These are phyloP conservation scores for Backusella tarrabulga DNA, from an alignment of 192 early-diverging fungal species.

Conservation along the genomic window DNA sequence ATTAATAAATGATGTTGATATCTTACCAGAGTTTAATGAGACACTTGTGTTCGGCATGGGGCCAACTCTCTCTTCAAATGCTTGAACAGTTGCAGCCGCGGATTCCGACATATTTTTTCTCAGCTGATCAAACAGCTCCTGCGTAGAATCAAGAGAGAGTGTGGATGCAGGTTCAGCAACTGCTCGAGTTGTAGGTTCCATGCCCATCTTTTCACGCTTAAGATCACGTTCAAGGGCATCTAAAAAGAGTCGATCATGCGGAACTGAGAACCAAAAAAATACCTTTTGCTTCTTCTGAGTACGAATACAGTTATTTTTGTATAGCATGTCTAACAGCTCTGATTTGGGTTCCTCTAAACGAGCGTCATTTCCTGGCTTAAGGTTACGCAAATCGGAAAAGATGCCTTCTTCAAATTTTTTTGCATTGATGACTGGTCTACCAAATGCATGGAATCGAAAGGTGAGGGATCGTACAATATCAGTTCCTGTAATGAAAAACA, in stretches of 20 bases:
- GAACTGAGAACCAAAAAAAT: constrained; percentile 97
- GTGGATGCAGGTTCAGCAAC: constrained; percentile 67
- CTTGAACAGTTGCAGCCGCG: constrained; percentile 26
- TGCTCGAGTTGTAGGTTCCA: constrained; percentile 81
- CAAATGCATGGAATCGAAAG: constrained; percentile 90
- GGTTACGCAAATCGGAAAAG: constrained; percentile 91
- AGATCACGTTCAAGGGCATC: constrained; percentile 96
- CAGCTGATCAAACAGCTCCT: constrained; percentile 53
- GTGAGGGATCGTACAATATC: constrained; percentile 91
- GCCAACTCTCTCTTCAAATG: constrained; percentile 16
- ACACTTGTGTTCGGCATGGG: constrained; percentile 13
- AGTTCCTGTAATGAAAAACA: constrained; percentile 94
- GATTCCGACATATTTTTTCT: constrained; percentile 40
- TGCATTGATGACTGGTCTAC: constrained; percentile 79
- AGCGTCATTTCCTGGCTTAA: constrained; percentile 94
- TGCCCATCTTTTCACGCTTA: constrained; percentile 86
- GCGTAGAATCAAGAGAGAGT: constrained; percentile 57
- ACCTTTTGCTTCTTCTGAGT: constrained; percentile 99
- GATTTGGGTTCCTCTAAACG: constrained; percentile 91
- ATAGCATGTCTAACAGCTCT: constrained; percentile 91
- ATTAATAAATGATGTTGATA: not conserved
- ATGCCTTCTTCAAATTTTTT: constrained; percentile 99
- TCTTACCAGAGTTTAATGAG: constrained; percentile 7
- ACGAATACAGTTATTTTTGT: constrained; percentile 94
- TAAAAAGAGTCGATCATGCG: constrained; percentile 90